A percentile compares a stretch with the other conserved stretches of the same genome.
phyloP scores from a whole-genome alignment of 768 basidiomycete genomes.

The Royoungia palumana region DNA sequence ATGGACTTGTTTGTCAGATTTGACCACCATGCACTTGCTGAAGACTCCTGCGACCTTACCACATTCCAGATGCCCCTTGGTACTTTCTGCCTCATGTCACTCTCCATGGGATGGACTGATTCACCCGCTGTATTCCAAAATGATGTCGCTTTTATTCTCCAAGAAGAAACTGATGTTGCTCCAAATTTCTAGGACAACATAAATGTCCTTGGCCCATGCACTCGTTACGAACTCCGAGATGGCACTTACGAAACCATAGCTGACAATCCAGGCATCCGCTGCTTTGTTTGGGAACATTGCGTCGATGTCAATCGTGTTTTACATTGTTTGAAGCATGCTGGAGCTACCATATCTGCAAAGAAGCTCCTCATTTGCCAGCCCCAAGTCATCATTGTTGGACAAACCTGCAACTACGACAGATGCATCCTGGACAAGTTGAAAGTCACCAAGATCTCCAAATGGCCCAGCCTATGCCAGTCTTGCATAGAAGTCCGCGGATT shows the following conservation, averaged over 20 bases:
- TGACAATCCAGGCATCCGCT: constrained; percentile 7
- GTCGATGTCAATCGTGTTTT: constrained; percentile 19
- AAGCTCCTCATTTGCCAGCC: constrained; percentile 33
- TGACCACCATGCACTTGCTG: neutral
- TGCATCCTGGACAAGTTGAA: constrained; percentile 27
- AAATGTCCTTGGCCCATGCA: constrained; percentile 33
- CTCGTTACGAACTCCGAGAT: constrained; percentile 27
- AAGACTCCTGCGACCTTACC: constrained; percentile 34
- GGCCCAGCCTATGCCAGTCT: constrained; percentile 24
- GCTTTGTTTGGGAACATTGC: constrained; percentile 30
- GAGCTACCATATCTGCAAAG: constrained; percentile 37
- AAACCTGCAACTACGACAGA: constrained; percentile 36
- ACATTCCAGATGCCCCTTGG: constrained; percentile 43
- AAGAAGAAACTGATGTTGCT: constrained; percentile 36
- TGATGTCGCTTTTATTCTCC: constrained; percentile 37
- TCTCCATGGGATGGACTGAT: constrained; percentile 45
- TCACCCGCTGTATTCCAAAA: constrained; percentile 40
- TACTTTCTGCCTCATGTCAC: constrained; percentile 24
- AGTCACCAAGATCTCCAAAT: constrained; percentile 27
- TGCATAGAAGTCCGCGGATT: constrained; percentile 26
- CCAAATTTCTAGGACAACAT: constrained; percentile 42
- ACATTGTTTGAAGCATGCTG: constrained; percentile 29
- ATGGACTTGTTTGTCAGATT: constrained; percentile 4
- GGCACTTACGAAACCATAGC: constrained; percentile 10
- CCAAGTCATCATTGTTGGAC: constrained; percentile 35